Conservation (phyloP, 306 rosid genomes). For the Quercus rubra region DNA sequence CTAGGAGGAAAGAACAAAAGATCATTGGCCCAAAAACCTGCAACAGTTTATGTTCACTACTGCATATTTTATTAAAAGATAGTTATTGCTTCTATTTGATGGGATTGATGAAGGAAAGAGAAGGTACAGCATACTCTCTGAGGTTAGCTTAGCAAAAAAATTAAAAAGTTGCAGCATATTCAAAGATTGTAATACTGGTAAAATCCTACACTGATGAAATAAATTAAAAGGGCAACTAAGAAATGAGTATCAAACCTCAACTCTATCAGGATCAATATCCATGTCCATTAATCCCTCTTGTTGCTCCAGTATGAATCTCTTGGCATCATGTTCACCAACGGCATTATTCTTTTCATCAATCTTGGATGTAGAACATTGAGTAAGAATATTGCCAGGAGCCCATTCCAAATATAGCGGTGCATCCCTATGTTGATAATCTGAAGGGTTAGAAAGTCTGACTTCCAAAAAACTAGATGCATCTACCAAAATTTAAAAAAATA, state of each 20-base stretch:
- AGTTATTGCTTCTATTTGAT: neutral
- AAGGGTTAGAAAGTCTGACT: slow-evolving; percentile 17
- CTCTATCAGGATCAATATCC: slow-evolving; percentile 84
- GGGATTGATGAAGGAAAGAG: too few species aligned
- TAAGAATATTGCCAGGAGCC: slow-evolving; percentile 83
- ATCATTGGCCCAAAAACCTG: neutral
- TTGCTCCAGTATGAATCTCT: slow-evolving; percentile 58
- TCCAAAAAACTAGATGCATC: neutral
- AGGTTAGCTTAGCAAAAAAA: too few species aligned
- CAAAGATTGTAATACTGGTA: neutral
- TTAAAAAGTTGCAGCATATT: neutral
- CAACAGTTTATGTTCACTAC: neutral
- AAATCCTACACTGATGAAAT: neutral
- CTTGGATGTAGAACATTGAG: slow-evolving; percentile 38
- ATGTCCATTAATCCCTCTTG: slow-evolving; percentile 50
- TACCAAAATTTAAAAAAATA: neutral
- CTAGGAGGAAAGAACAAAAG: neutral
- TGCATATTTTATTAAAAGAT: neutral
- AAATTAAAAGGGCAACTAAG: neutral
- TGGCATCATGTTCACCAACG: slow-evolving; percentile 64
- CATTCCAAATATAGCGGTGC: slow-evolving; percentile 90
- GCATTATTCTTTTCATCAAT: slow-evolving; percentile 35
- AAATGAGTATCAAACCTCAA: slow-evolving; percentile 64
- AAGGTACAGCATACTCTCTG: too few species aligned
- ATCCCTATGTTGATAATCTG: slow-evolving; percentile 52